phyloP scores from a whole-genome alignment of 208 protist species.

The Crithidia fasciculata region DNA sequence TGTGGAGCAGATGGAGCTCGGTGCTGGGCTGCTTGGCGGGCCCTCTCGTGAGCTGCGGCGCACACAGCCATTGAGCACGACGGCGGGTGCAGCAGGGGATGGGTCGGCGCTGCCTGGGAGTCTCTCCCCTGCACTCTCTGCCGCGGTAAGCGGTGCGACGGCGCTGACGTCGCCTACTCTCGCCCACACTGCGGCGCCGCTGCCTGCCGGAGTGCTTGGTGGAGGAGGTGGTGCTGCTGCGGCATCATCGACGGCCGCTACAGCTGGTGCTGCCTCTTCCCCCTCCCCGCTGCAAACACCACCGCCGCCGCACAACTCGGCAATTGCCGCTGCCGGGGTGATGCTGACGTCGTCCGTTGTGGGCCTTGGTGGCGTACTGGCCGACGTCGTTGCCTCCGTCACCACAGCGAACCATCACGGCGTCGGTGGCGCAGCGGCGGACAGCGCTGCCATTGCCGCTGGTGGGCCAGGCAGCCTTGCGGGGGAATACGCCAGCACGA shows the following conservation, averaged over 20 bases:
- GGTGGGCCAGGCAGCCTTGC: background rate
- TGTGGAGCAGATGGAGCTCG: conserved; percentile 28
- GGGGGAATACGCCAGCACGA: background rate
- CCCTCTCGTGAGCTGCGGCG: conserved; percentile 16
- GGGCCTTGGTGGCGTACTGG: conserved; percentile 13
- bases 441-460: background rate
- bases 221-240: too few relatives aligned
- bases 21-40: conserved; percentile 25
- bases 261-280: background rate
- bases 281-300: background rate
- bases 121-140: background rate
- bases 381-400: conserved; percentile 20
- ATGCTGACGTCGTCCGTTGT: conserved; percentile 18
- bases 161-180: background rate
- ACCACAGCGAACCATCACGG: conserved; percentile 2
- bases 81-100: background rate
- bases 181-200: background rate
- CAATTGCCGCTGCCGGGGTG: conserved; percentile 8
- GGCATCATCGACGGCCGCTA: background rate
- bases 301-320: conserved; percentile 2
- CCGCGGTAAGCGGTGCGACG: background rate
- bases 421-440: background rate
- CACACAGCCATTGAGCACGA: background rate
- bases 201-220: background rate
- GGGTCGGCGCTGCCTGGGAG: background rate